Evolutionary conservation across 805 yeast species (phyloP), one percentile per base, ranked within the genome.

Genomic region (Schwanniomyces yamadae): DNA sequence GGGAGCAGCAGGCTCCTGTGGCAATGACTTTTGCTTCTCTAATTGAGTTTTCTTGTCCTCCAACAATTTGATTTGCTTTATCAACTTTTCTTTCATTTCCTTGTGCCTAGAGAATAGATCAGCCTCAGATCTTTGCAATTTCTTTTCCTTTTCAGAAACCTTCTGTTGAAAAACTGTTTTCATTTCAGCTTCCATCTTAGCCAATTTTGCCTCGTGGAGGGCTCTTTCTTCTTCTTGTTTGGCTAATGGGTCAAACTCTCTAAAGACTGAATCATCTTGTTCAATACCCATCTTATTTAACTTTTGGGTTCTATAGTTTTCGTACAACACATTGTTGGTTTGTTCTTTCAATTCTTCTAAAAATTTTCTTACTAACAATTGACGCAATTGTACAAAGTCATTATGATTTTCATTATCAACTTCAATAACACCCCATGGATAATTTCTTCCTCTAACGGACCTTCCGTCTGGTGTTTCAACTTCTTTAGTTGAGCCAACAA

Each of bases 351-450:
- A 77, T 61, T 93, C 99, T 68, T 91, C 97, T 74, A 93, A 73
- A 65, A 84, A 90, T 63, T 84, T 86, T 70, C 95, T 83, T 43
- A 93, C 75, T 57, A 91, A 75, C 59, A 93, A 73, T 60, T 89
- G 95, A 52, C 97, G 84, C 60, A 91, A 77, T 61, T 80, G 81
- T 47, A 84, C 80, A 60, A 91, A 93, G 65, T 91, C 99, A 61
- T 89, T 84, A 60, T 93, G 97, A 39, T 80, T 80, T 66, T 87
- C 93, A 60, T 93, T 91, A 61, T 89, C 97, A 49, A 93, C 90
- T 66, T 93, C 97, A 52, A 93, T 84, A 15, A 84, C 73, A 48
- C 98, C 98, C 99, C 99, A 93, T 43, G 98, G 97, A 61, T 91
- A 91, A 44, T 77, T 69, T 66, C 99, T 84, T 49, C 96, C 97